Conservation (phyloP, 2,329 filamentous ascomycete genomes). For the Alternaria angustiovoidea region DNA sequence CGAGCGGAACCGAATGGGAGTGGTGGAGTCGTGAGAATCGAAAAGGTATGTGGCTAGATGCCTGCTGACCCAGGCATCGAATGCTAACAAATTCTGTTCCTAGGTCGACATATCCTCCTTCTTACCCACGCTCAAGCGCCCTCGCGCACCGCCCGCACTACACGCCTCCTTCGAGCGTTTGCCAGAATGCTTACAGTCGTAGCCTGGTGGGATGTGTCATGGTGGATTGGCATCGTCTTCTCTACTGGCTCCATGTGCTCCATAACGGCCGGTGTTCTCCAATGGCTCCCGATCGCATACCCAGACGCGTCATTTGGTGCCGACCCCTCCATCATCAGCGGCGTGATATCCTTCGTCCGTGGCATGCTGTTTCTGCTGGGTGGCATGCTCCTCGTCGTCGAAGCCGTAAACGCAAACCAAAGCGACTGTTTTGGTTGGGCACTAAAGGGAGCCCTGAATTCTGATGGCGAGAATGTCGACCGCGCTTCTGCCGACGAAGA, state of each 20-base stretch:
- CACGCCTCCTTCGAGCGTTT: background rate
- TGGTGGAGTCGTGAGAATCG: conserved; percentile 3
- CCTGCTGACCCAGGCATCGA: background rate
- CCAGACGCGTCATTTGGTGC: background rate
- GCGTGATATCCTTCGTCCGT: background rate
- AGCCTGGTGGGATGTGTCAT: conserved; percentile 1
- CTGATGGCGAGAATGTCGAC: background rate
- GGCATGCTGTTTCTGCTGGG: background rate
- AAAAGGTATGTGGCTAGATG: background rate
- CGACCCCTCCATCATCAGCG: background rate
- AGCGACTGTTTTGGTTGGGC: conserved; percentile 5
- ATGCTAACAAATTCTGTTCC: background rate
- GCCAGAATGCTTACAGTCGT: background rate
- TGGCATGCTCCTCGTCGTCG: background rate
- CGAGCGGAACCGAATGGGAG: background rate
- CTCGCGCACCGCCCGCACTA: background rate
- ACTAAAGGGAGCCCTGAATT: background rate
- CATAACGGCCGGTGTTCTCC: background rate
- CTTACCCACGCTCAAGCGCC: background rate
- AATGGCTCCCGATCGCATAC: background rate
- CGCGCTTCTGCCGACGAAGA: background rate
- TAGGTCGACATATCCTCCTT: background rate
- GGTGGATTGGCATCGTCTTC: conserved; percentile 3
- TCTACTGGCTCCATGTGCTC: background rate
- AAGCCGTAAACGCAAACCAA: conserved; percentile 6